Percentiles rank a stretch among this genome's conserved stretches.
These are phyloP conservation scores for Tylopilus subfusipes DNA, from an alignment of 768 basidiomycete genomes.

Conservation along the genomic window DNA sequence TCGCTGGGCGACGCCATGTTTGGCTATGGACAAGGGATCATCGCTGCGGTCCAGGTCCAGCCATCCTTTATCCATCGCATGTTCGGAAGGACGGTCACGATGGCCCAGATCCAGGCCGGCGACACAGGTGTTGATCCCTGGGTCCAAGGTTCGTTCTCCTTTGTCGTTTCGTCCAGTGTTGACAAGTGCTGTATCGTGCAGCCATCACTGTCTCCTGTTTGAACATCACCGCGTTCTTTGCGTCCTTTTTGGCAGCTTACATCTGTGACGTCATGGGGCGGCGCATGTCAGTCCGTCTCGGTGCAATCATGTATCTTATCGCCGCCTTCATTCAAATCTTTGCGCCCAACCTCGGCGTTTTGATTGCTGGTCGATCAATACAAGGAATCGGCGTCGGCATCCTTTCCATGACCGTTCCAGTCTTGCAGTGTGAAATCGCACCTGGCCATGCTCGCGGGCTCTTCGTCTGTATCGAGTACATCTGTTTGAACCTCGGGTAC, in stretches of 20 bases:
- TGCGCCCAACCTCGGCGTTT: slow-evolving; percentile 40
- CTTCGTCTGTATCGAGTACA: slow-evolving; percentile 52
- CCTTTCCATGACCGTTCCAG: slow-evolving; percentile 49
- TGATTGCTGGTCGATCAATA: slow-evolving; percentile 43
- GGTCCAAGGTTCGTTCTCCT: slow-evolving; percentile 38
- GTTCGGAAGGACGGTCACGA: slow-evolving; percentile 44
- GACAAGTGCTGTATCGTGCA: slow-evolving; percentile 15
- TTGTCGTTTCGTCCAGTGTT: not conserved
- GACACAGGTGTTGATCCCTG: slow-evolving; percentile 45
- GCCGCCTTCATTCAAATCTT: slow-evolving; percentile 50
- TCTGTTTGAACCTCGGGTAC: slow-evolving; percentile 50
- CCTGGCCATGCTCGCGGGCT: slow-evolving; percentile 47
- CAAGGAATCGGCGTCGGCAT: slow-evolving; percentile 50
- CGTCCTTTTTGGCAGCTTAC: slow-evolving; percentile 45
- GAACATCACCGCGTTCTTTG: slow-evolving; percentile 48
- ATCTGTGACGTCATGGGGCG: slow-evolving; percentile 49
- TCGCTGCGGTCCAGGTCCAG: slow-evolving; percentile 50
- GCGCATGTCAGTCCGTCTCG: slow-evolving; percentile 48
- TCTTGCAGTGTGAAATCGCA: slow-evolving; percentile 48
- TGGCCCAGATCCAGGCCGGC: slow-evolving; percentile 41
- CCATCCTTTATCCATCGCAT: slow-evolving; percentile 49
- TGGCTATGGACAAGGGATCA: slow-evolving; percentile 52
- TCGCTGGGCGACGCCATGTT: slow-evolving; percentile 57
- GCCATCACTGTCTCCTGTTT: slow-evolving; percentile 49
- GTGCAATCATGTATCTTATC: slow-evolving; percentile 46